Evolutionary conservation across 2,329 filamentous ascomycete species (phyloP), one percentile per base, ranked within the genome.

Genomic region (Venturia effusa): DNA sequence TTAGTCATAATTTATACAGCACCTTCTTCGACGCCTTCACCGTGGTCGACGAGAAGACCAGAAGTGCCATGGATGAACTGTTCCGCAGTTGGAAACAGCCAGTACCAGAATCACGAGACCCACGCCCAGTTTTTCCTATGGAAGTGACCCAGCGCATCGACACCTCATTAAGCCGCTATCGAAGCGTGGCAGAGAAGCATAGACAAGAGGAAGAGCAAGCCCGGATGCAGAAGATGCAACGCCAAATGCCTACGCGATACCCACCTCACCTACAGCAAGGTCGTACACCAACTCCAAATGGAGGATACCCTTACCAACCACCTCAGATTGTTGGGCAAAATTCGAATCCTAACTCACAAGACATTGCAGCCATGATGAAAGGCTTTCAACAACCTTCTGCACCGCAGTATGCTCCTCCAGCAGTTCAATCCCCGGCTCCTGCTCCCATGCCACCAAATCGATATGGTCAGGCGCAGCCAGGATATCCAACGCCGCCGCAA

Each of bases 1-100:
- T 99, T 68, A 91, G 92, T 62, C 88, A 90, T 48, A 93, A 93
- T 71, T 84, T 99, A 45, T 97, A 93, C 76, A 85, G 88, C 69
- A 97, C 91, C 4, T 99, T 96, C 73, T 97, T 97, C 92, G 90
- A 95, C 71, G 90, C 94, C 43, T 99, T 97, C 74, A 89, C 89
- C 3, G 84, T 95, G 66, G 92, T 97, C 67, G 92, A 96, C 70
- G 83, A 84, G 67, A 82, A 83, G 66, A 92, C 92, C 27, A 86
- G 94, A 67, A 88, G 88, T 69, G 95, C 95, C 75, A 89, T 99
- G 84, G 94, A 97, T 73, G 92, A 95, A 75, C 93, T 99, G 88
- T 81, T 99, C 69, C 92, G 90, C 76, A 99, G 94, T 0, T 99
- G 94, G 94, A 97, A 97, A 76, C 90, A 96, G 71, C 90, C 94